Base-by-base conservation (phyloP, 148 eudicot genomes). In the Drosera capensis region DNA sequence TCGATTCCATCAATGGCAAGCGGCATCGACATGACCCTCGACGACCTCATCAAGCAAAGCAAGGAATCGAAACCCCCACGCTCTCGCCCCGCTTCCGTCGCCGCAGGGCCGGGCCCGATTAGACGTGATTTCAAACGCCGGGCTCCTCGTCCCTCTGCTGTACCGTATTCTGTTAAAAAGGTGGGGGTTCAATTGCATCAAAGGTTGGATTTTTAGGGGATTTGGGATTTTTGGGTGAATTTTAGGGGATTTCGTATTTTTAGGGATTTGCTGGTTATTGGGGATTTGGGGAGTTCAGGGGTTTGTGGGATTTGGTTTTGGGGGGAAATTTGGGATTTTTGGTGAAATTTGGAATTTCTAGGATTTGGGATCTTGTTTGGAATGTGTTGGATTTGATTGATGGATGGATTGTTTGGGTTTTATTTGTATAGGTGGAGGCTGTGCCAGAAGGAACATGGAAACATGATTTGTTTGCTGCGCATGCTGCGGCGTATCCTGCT, bases 31-130 rank as follows among this genome's bases (percentile, higher is more conserved):
- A 80, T 83, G 92, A 57, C 77, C 1, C 82, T 88, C 16, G 96
- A 88, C 49, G 96, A 88, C 65, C 79, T 88, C 26, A 88, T 88
- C 37, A 88, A 88, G 72, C 70, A 39, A 43, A 88, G 75, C 73
- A 87, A 87, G 56, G 64, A 71, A 2, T 75, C 96, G 17, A 49
- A 64, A 7, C 61, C 45, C 8, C 31, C 46, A 15, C 49, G 80
- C 3, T 74, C 78, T 25, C 56, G 82, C 23, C 82, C 70, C 40
- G 67, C 73, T 3, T 28, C 52, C 51, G 61, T 63, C 22, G 28
- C 30, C 25, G 23, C 52, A 22, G 73, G 72, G 19, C 63, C 73
- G 2, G 94, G 73, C 25, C 96, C 94, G 11, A 51, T 74, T 8
- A 71, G 92, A 23, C 94, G 94, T n/a, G 51, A 60, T 23, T 34